A percentile compares a stretch with the other conserved stretches of the same genome.
These are phyloP conservation scores for Arachnopeziza araneosa DNA, from an alignment of 2,329 filamentous ascomycete genomes.

Conservation along the genomic window DNA sequence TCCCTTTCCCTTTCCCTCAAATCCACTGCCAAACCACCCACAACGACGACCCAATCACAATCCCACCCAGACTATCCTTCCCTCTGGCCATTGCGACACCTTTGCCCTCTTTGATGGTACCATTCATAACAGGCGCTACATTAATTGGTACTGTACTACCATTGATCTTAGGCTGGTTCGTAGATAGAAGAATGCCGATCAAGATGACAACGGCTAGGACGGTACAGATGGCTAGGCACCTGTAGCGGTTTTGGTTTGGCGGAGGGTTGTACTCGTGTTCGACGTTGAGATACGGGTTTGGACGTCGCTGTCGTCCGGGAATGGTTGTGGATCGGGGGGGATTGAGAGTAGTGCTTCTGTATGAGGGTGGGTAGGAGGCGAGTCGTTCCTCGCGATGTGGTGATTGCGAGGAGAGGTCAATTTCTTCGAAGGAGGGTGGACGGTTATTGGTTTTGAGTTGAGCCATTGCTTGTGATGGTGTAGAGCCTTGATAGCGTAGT, in stretches of 20 bases:
- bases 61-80: background rate
- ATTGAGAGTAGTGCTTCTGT: background rate
- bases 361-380: background rate
- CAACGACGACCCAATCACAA: background rate
- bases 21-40: background rate
- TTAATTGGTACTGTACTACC: background rate
- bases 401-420: background rate
- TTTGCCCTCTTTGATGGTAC: background rate
- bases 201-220: too few relatives aligned
- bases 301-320: background rate
- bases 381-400: background rate
- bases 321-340: background rate
- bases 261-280: background rate
- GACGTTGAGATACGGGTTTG: background rate
- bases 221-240: too few relatives aligned
- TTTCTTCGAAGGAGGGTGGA: background rate
- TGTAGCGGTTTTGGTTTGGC: too few relatives aligned
- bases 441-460: background rate
- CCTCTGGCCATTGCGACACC: background rate
- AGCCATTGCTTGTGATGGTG: background rate
- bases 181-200: too few relatives aligned
- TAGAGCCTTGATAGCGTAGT: background rate
- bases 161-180: too few relatives aligned
- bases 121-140: background rate
- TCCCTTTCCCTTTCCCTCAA: background rate